Evolutionary conservation across 768 basidiomycete species (phyloP).

Genomic region (Agaricus subrufescens): DNA sequence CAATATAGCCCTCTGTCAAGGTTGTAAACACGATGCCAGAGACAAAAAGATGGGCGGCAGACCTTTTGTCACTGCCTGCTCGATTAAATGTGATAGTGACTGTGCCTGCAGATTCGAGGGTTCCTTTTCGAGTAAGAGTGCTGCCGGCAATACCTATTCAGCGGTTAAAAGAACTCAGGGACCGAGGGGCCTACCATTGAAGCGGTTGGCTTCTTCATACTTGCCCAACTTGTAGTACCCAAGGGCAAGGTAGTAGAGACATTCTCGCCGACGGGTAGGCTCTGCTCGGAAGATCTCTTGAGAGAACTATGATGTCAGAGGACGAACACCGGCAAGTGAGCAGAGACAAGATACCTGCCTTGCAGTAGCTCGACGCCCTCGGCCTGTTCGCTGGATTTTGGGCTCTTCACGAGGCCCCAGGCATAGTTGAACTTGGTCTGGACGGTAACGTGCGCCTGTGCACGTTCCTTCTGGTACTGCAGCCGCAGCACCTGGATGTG

Average conservation of each 20-base stretch:
- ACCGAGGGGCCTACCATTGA: constrained; percentile 71
- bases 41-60: constrained; percentile 13
- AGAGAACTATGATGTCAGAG: constrained; percentile 4
- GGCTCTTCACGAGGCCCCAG: constrained; percentile 96
- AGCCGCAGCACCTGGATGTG: constrained; percentile 64
- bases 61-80: constrained; percentile 82
- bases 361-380: constrained; percentile 90
- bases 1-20: constrained; percentile 89
- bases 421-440: constrained; percentile 98
- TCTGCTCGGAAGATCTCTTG: constrained; percentile 90
- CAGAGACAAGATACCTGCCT: constrained; percentile 42
- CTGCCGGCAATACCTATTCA: constrained; percentile 33
- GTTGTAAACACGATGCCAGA: not conserved
- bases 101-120: constrained; percentile 92
- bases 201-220: constrained; percentile 86
- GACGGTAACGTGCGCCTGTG: constrained; percentile 78
- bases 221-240: constrained; percentile 97
- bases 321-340: not conserved
- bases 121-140: constrained; percentile 84
- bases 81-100: constrained; percentile 81
- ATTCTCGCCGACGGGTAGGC: constrained; percentile 84
- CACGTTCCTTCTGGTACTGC: constrained; percentile 87
- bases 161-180: not conserved
- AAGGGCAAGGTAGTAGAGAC: constrained; percentile 92
- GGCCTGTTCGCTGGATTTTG: constrained; percentile 76